Percentiles rank a stretch among this genome's conserved stretches.
Conservation (phyloP, 495 filamentous ascomycete genomes). For the Patellaria atrata region DNA sequence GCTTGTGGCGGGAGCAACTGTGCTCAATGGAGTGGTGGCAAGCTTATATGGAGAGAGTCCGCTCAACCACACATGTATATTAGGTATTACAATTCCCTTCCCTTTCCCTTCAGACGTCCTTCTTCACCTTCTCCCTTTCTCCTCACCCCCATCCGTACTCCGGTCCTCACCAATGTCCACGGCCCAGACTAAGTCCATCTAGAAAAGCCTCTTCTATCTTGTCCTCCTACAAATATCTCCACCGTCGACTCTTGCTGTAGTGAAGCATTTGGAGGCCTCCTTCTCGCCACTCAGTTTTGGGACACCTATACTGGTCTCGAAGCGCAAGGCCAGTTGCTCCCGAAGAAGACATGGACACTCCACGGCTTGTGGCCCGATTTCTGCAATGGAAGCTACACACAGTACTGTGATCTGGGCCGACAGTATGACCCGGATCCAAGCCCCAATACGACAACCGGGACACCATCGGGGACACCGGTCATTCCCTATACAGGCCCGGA, state of each 20-base stretch:
- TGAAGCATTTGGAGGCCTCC: constrained; percentile 38
- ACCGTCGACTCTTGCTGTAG: constrained; percentile 36
- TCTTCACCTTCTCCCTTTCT: no score
- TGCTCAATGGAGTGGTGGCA: no score
- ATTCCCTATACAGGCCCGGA: constrained; percentile 31
- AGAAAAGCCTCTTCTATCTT: constrained; percentile 27
- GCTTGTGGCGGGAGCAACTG: no score
- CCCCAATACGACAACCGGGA: constrained; percentile 38
- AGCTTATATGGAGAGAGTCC: constrained; percentile 28
- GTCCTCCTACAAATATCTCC: constrained; percentile 28
- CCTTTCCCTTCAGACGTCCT: no score
- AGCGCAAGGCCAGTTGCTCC: constrained; percentile 32
- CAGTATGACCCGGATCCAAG: constrained; percentile 38
- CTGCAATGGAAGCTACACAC: constrained; percentile 35
- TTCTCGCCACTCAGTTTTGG: constrained; percentile 40
- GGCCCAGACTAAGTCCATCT: no score
- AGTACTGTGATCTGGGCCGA: constrained; percentile 38
- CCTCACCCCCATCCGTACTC: no score
- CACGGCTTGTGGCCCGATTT: constrained; percentile 42
- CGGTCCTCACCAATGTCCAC: constrained; percentile 1
- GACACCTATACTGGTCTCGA: constrained; percentile 37
- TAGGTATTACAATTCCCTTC: no score
- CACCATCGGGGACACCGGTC: constrained; percentile 21
- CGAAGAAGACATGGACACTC: constrained; percentile 32
- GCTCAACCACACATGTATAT: constrained; percentile 31